These are phyloP conservation scores for Pythium dissimile DNA, from an alignment of 352 stramenopile genomes.

Conservation along the genomic window DNA sequence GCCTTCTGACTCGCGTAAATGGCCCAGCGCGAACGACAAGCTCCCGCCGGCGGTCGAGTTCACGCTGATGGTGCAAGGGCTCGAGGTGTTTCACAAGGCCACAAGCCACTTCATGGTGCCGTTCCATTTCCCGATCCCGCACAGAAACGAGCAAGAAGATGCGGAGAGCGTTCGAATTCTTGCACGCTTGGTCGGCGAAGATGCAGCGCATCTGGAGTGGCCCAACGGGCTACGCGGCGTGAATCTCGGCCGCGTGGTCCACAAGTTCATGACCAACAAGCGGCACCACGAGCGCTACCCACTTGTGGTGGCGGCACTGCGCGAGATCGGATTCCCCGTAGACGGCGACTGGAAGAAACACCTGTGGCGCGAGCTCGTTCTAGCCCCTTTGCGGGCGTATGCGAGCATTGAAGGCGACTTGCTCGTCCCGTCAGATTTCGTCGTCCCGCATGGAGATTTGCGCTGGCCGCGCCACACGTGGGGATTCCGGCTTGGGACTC, in stretches of 20 bases:
- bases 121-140: slow-evolving; percentile 22
- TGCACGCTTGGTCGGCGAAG: background rate
- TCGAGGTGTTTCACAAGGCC: slow-evolving; percentile 10
- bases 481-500: slow-evolving; percentile 33
- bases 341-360: slow-evolving; percentile 20
- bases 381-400: slow-evolving; percentile 28
- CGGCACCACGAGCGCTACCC: slow-evolving; percentile 16
- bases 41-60: slow-evolving; percentile 5
- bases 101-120: slow-evolving; percentile 24
- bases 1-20: background rate
- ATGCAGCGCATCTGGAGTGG: slow-evolving; percentile 3
- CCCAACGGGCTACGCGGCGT: slow-evolving; percentile 3
- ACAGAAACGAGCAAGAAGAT: background rate
- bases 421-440: slow-evolving; percentile 34
- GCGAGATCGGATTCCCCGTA: slow-evolving; percentile 17
- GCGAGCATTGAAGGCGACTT: slow-evolving; percentile 29
- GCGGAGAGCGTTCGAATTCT: background rate
- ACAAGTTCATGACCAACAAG: slow-evolving; percentile 25
- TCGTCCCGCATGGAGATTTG: slow-evolving; percentile 27
- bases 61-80: slow-evolving; percentile 6
- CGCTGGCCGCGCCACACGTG: slow-evolving; percentile 32
- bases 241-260: slow-evolving; percentile 22
- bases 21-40: slow-evolving; percentile 1
- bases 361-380: slow-evolving; percentile 11
- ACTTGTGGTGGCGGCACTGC: slow-evolving; percentile 6